A percentile compares a stretch with the other conserved stretches of the same genome.
phyloP scores from a whole-genome alignment of 176 grass and related monocot genomes.

The Hsuehochloa calcarea region DNA sequence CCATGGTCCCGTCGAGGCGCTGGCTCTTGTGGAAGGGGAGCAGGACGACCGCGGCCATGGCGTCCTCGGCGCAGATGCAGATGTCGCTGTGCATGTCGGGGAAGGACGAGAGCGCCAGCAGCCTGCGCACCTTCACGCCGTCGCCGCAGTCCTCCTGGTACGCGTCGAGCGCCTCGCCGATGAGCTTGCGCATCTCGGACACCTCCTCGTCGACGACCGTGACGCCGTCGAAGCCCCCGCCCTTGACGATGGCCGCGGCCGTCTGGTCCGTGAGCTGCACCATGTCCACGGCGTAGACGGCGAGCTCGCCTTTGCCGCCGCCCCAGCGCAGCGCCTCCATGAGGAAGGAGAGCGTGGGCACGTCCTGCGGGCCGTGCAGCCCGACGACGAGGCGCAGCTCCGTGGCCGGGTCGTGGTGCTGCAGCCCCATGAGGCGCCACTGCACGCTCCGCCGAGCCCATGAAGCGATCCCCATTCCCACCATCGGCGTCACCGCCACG shows the following conservation, averaged over 20 bases:
- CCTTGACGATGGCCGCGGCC: conserved; percentile 50
- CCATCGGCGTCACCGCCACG: conserved; percentile 48
- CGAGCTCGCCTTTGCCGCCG: conserved; percentile 40
- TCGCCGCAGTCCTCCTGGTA: conserved; percentile 41
- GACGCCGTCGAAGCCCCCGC: conserved; percentile 52
- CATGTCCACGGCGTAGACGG: conserved; percentile 66
- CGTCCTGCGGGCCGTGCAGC: conserved; percentile 57
- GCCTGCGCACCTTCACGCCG: conserved; percentile 37
- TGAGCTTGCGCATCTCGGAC: conserved; percentile 54
- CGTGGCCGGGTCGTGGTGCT: conserved; percentile 46
- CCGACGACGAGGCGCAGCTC: conserved; percentile 62
- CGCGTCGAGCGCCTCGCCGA: conserved; percentile 56
- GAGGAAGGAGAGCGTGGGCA: conserved; percentile 47
- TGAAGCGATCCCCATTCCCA: conserved; percentile 45
- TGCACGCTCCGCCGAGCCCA: conserved; percentile 59
- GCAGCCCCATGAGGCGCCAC: conserved; percentile 62
- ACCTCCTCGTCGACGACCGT: conserved; percentile 70
- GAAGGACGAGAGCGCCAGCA: conserved; percentile 67
- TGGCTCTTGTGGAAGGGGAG: conserved; percentile 64
- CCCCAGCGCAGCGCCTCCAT: conserved; percentile 58
- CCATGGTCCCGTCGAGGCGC: conserved; percentile 56
- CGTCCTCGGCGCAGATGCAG: conserved; percentile 71
- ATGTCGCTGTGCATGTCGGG: conserved; percentile 74
- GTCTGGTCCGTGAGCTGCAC: conserved; percentile 68
- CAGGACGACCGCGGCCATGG: conserved; percentile 52